Evolutionary conservation across 2,329 filamentous ascomycete species (phyloP).

Genomic region (Penicillium sclerotiorum): DNA sequence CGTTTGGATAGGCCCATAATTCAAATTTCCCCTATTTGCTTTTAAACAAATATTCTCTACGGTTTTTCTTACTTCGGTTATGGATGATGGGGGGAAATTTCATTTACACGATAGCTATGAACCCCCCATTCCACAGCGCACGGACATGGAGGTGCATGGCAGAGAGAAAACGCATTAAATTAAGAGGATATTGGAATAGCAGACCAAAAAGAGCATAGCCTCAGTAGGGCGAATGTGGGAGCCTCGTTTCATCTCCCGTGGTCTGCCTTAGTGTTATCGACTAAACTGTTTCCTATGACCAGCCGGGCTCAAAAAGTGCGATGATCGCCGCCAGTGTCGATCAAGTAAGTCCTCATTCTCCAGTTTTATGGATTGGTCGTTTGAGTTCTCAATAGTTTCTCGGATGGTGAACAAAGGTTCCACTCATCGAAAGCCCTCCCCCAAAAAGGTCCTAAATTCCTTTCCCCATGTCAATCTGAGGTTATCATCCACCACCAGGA

Average conservation of each 20-base stretch:
- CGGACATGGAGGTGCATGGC: too few species aligned
- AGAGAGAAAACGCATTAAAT: too few species aligned
- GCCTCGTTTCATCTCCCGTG: constrained; percentile 2
- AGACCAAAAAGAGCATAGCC: background rate
- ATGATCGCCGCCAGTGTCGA: constrained; percentile 5
- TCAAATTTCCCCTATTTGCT: too few species aligned
- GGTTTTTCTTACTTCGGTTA: background rate
- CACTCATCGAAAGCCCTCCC: background rate
- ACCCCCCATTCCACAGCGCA: too few species aligned
- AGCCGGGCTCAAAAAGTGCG: constrained; percentile 3
- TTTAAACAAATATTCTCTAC: background rate
- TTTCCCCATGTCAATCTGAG: background rate
- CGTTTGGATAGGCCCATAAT: too few species aligned
- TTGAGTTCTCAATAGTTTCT: background rate
- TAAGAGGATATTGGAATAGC: too few species aligned
- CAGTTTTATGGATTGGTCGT: background rate
- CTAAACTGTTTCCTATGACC: background rate
- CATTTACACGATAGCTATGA: background rate
- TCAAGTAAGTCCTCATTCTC: background rate
- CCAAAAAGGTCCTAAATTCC: background rate
- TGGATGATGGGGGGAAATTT: background rate
- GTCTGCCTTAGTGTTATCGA: background rate
- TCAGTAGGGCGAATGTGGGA: background rate
- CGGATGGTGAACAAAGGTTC: background rate
- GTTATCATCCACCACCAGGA: background rate